Conservation (phyloP, 1,139 yeast genomes). For the Suhomyces maxii region DNA sequence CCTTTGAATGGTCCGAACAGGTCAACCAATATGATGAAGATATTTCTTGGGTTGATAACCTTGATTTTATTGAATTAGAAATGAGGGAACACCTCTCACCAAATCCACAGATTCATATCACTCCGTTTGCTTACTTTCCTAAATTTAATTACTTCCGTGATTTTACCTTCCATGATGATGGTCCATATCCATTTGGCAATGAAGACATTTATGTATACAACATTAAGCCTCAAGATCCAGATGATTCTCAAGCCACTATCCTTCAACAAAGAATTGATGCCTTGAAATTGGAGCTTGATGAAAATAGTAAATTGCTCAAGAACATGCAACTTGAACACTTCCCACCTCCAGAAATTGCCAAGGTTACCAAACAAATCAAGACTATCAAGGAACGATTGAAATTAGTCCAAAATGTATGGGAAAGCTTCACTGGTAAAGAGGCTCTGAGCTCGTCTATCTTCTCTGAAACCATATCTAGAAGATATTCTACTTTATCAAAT, state of each 20-base stretch:
- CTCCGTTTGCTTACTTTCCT: constrained; percentile 74
- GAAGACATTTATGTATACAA: constrained; percentile 55
- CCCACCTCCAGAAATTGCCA: constrained; percentile 8
- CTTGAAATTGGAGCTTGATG: constrained; percentile 46
- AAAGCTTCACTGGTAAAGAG: constrained; percentile 16
- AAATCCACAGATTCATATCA: constrained; percentile 56
- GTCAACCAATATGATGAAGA: constrained; percentile 47
- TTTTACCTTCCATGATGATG: constrained; percentile 46
- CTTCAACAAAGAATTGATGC: constrained; percentile 40
- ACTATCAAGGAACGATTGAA: constrained; percentile 32
- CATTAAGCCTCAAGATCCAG: constrained; percentile 38
- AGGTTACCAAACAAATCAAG: constrained; percentile 30
- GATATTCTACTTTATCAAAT: constrained; percentile 23
- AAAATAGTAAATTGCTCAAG: constrained; percentile 23
- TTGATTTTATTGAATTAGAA: constrained; percentile 79
- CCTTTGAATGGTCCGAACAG: constrained; percentile 20
- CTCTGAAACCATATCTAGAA: constrained; percentile 5
- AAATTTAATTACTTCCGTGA: constrained; percentile 75
- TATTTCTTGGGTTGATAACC: constrained; percentile 71
- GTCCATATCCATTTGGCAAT: constrained; percentile 65
- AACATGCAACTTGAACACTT: constrained; percentile 11
- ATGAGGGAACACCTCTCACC: constrained; percentile 46
- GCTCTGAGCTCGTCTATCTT: constrained; percentile 16
- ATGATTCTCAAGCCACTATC: constrained; percentile 48
- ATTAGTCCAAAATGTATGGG: constrained; percentile 24